A percentile compares a stretch with the other conserved stretches of the same genome.
phyloP scores from a whole-genome alignment of 2,329 filamentous ascomycete species.

The Stromatinia cepivora region DNA sequence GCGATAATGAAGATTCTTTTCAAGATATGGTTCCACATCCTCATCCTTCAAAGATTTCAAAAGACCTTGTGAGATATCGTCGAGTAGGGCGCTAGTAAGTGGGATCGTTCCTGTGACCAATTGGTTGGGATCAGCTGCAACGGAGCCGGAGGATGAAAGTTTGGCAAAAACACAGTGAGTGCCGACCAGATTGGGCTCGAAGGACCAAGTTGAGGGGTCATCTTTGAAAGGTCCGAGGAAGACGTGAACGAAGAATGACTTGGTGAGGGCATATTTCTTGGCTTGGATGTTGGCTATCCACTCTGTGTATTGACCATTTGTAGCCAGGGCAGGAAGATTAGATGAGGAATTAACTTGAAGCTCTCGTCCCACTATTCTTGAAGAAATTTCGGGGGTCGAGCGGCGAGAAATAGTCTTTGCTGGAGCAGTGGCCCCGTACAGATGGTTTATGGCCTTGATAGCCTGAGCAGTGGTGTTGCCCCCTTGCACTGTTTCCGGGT shows the following conservation, averaged over 20 bases:
- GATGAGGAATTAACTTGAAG: slow-evolving; percentile 14
- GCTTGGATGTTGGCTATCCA: slow-evolving; percentile 69
- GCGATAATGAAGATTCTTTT: slow-evolving; percentile 35
- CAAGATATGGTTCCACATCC: slow-evolving; percentile 36
- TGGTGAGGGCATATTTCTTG: slow-evolving; percentile 58
- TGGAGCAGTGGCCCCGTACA: slow-evolving; percentile 44
- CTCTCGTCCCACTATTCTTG: not conserved
- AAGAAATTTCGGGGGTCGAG: not conserved
- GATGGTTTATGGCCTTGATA: slow-evolving; percentile 57
- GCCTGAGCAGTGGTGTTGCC: slow-evolving; percentile 62
- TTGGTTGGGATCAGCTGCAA: slow-evolving; percentile 32
- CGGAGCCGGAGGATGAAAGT: slow-evolving; percentile 4
- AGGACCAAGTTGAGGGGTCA: slow-evolving; percentile 34
- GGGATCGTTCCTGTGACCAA: slow-evolving; percentile 47
- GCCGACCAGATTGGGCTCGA: slow-evolving; percentile 38
- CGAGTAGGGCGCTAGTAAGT: slow-evolving; percentile 46
- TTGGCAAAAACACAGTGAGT: slow-evolving; percentile 44
- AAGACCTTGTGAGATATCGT: slow-evolving; percentile 35
- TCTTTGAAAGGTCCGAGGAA: slow-evolving; percentile 56
- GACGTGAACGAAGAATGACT: slow-evolving; percentile 65
- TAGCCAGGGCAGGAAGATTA: slow-evolving; percentile 27
- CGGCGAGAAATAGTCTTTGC: slow-evolving; percentile 4
- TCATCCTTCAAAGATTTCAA: slow-evolving; percentile 37
- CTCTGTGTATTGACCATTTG: slow-evolving; percentile 43
- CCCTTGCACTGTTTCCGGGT: slow-evolving; percentile 45